phyloP scores from a whole-genome alignment of 768 basidiomycete genomes.

The Boletus subparvulus region DNA sequence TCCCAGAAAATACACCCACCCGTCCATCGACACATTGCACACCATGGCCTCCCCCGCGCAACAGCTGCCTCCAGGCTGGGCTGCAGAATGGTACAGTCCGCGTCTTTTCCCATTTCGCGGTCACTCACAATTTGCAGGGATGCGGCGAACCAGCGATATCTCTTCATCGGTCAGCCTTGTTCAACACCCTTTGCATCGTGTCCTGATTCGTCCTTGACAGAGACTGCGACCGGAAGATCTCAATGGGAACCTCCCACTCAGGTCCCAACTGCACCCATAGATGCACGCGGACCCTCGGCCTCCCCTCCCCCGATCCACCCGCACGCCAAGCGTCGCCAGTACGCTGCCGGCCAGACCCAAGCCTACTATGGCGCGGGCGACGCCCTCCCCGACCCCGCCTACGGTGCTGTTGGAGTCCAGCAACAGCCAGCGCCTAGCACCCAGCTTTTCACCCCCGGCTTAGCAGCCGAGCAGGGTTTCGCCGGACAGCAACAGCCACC shows the following conservation, averaged over 20 bases:
- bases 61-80: conserved; percentile 89
- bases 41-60: conserved; percentile 50
- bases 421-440: conserved; percentile 38
- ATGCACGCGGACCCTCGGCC: conserved; percentile 41
- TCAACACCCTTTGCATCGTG: conserved; percentile 3
- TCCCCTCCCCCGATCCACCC: conserved; percentile 45
- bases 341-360: conserved; percentile 92
- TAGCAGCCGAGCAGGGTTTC: conserved; percentile 69
- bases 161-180: conserved; percentile 77
- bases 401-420: conserved; percentile 37
- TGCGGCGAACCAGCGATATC: conserved; percentile 70
- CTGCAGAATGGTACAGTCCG: conserved; percentile 77
- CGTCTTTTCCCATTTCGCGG: not conserved
- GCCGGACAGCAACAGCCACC: conserved; percentile 57
- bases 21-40: not conserved
- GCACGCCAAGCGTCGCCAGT: conserved; percentile 79
- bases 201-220: conserved; percentile 42
- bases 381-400: conserved; percentile 45
- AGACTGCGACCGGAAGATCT: conserved; percentile 75
- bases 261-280: conserved; percentile 37
- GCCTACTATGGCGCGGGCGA: conserved; percentile 69
- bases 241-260: conserved; percentile 85
- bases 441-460: conserved; percentile 86
- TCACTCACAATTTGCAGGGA: conserved; percentile 57
- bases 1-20: conserved; percentile 9